Base-by-base conservation (phyloP, 805 yeast species). In the Saturnispora hagleri region DNA sequence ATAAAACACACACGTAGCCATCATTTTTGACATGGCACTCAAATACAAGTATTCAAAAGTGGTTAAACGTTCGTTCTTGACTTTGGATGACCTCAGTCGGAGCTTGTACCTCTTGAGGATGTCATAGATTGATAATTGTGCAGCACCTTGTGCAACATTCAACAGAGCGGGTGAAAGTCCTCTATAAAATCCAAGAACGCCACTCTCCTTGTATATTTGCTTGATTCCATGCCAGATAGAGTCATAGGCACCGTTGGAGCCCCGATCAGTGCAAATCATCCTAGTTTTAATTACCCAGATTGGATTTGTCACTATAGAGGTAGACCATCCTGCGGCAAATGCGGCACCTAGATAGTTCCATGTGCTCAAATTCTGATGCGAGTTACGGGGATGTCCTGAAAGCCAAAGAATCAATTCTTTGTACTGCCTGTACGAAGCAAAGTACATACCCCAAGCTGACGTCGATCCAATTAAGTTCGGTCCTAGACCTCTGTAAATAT, bases 251-350 rank as follows among this genome's bases (percentile, higher is more conserved):
- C 74, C 75, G 0, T 72, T 71, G 0, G 69, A 58, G 1, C 54
- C 54, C 38, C 69, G 67, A 2, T 77, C 67, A 2, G 79, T 77
- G 18, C 89, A 81, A 60, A 90, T 73, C 57, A 91, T 84, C 55
- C 98, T 74, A 0, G 99, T 93, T 66, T 93, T 93, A 18, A 93
- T 65, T 1, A 93, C 96, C 99, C 99, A 91, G 10, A 91, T 77
- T 1, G 99, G 99, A 62, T 89, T 93, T 1, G 99, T 90, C 15
- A 86, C 42, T 0, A 88, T 51, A 1, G 95, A 77, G 0, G 97
- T 88, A 5, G 81, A 60, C 41, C 81, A 61, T 0, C 99, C 99
- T 0, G 97, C 89, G 2, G 74, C 56, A 46, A 81, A 75, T 2
- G 89, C 86, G 46, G 84, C 69, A 3, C 69, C 50, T 28, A 84